Evolutionary conservation across 306 rosid species (phyloP).

Genomic region (Abrus precatorius): DNA sequence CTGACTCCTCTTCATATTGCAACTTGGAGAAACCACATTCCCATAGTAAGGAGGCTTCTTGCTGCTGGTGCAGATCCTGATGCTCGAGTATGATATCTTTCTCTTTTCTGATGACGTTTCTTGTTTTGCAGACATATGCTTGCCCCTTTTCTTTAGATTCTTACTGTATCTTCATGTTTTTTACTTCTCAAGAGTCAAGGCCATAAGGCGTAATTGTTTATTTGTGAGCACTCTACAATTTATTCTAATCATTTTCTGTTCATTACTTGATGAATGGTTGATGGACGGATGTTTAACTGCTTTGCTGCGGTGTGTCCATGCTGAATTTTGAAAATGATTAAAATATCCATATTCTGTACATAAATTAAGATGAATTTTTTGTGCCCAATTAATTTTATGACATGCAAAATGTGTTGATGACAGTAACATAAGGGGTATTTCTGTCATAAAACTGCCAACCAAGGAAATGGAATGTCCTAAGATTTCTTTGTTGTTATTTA

Average conservation of each 20-base stretch:
- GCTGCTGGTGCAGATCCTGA: slow-evolving; percentile 96
- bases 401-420: slow-evolving; percentile 23
- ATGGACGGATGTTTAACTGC: slow-evolving; percentile 24
- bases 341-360: neutral
- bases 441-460: neutral
- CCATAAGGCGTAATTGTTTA: neutral
- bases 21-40: slow-evolving; percentile 92
- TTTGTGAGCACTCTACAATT: neutral
- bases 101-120: slow-evolving; percentile 30
- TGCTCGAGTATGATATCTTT: slow-evolving; percentile 74
- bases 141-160: slow-evolving; percentile 26
- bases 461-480: slow-evolving; percentile 36
- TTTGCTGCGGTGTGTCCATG: slow-evolving; percentile 18
- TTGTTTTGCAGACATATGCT: slow-evolving; percentile 11
- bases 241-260: slow-evolving; percentile 1
- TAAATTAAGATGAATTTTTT: slow-evolving; percentile 8
- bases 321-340: slow-evolving; percentile 28
- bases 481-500: slow-evolving; percentile 32
- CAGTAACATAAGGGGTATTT: neutral
- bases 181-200: slow-evolving; percentile 27
- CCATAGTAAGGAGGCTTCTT: slow-evolving; percentile 89
- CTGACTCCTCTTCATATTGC: slow-evolving; percentile 95
- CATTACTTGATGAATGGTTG: neutral
- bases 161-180: slow-evolving; percentile 12
- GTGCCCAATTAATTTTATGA: slow-evolving; percentile 4